These are phyloP conservation scores for Artemisia tridentata DNA, from an alignment of 129 eudicot species.

Conservation along the genomic window DNA sequence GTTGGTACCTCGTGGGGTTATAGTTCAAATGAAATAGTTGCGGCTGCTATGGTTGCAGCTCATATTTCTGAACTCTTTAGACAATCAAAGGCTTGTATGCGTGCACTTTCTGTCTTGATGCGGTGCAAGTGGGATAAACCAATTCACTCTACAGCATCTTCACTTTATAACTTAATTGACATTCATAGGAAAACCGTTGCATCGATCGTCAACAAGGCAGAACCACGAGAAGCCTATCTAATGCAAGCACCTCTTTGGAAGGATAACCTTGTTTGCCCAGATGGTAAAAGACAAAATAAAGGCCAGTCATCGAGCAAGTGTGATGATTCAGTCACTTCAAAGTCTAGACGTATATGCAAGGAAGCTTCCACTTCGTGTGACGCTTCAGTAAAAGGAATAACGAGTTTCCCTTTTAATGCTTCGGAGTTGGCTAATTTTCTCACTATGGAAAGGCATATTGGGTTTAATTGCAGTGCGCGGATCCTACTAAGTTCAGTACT, in stretches of 20 bases:
- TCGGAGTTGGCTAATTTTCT: conserved; percentile 92
- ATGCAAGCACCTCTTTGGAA: conserved; percentile 55
- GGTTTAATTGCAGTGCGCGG: conserved; percentile 76
- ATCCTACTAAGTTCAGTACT: conserved; percentile 65
- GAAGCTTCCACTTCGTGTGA: conserved; percentile 41
- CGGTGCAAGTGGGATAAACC: conserved; percentile 88
- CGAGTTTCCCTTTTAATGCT: conserved; percentile 78
- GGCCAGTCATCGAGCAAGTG: conserved; percentile 40
- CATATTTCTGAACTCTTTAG: conserved; percentile 89
- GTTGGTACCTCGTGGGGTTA: conserved; percentile 94
- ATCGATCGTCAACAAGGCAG: conserved; percentile 93
- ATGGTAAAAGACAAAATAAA: conserved; percentile 48
- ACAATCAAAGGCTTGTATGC: conserved; percentile 87
- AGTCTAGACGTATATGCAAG: conserved; percentile 31
- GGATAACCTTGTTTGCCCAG: conserved; percentile 35
- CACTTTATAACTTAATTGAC: conserved; percentile 76
- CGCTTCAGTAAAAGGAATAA: conserved; percentile 48
- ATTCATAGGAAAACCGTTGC: conserved; percentile 90
- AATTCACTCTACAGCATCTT: conserved; percentile 79
- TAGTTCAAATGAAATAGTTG: conserved; percentile 96
- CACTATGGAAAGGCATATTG: conserved; percentile 88
- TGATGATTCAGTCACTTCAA: conserved; percentile 31
- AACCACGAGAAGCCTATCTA: conserved; percentile 81
- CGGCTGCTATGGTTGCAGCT: conserved; percentile 99
- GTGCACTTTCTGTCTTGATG: conserved; percentile 65